Base-by-base conservation (phyloP, 2,329 filamentous ascomycete genomes). In the Trichophyton benhamiae region DNA sequence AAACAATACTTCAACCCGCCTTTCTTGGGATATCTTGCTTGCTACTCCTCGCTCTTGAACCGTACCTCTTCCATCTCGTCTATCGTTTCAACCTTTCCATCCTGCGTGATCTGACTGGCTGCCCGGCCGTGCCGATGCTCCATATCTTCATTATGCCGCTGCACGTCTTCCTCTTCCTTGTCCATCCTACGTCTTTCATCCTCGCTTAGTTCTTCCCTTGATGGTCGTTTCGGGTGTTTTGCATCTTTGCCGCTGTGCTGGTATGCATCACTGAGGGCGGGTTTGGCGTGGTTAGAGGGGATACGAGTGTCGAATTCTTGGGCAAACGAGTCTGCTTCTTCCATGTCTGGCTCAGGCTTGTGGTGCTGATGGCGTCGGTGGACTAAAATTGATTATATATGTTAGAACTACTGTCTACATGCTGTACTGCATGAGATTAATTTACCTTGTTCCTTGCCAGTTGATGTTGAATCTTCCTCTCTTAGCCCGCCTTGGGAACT, bases 131-230 rank as follows among this genome's bases (percentile, higher is more conserved):
- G 63, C 41, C 65, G 63, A 9, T 44, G 44, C 27, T 65, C 63
- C 15, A 66, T 58, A 17, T 66, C 65, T 38, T 64, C 59, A 58
- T 66, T 66, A 60, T 66, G 65, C n/a, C 53, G 62, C 25, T 58
- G 53, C 3, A 66, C 63, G n/a, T 63, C 62, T 17, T 62, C 57
- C 46, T 64, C 58, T 25, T 49, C 9, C 15, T 61, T 27, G 11
- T 65, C 30, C 25, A 53, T 13, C 46, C 60, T 62, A 15, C 58
- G 57, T 6, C 30, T 17, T 20, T 65, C 63, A 6, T 66, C 65
- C 1, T 60, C 60, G 17, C 52, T 61, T 41, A 64, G 38, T n/a
- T 66, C 61, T 20, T 63, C 59, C 25, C 61, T 63, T 11, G 58
- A 25, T 46, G 60, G 63, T 25, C 60, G 58, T 17, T 62, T 63